Evolutionary conservation across 208 protist genomes (phyloP).

Genomic region (Sergeia podlipaevii): DNA sequence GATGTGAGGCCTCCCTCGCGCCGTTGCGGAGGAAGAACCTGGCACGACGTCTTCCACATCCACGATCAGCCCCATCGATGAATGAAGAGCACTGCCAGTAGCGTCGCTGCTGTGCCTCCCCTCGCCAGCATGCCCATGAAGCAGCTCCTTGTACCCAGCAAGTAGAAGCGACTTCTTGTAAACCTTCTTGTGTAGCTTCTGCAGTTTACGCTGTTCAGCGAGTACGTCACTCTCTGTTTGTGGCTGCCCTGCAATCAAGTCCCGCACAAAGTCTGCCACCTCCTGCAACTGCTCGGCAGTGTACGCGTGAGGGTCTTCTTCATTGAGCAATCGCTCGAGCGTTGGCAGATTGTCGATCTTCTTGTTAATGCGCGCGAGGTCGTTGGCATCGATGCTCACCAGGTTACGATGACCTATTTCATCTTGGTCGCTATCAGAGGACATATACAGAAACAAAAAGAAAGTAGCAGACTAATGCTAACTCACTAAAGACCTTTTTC

Average conservation of each 20-base stretch:
- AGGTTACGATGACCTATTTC: background rate
- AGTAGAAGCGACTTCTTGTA: slow-evolving; percentile 82
- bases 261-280: slow-evolving; percentile 44
- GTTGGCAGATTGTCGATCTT: slow-evolving; percentile 75
- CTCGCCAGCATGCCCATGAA: slow-evolving; percentile 4
- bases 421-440: slow-evolving; percentile 17
- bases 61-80: background rate
- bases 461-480: no score
- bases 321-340: slow-evolving; percentile 52
- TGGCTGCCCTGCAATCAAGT: slow-evolving; percentile 28
- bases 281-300: slow-evolving; percentile 34
- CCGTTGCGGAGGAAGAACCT: background rate
- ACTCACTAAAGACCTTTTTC: no score
- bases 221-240: slow-evolving; percentile 35
- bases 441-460: no score
- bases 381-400: slow-evolving; percentile 6
- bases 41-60: slow-evolving; percentile 34
- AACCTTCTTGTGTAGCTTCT: slow-evolving; percentile 60
- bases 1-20: background rate
- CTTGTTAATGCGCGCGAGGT: slow-evolving; percentile 39
- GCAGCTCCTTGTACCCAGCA: slow-evolving; percentile 64
- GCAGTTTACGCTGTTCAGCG: slow-evolving; percentile 33
- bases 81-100: no score
- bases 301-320: slow-evolving; percentile 71
- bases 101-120: background rate